These are phyloP conservation scores for Trichoderma afroharzianum DNA, from an alignment of 2,329 filamentous ascomycete genomes.

Conservation along the genomic window DNA sequence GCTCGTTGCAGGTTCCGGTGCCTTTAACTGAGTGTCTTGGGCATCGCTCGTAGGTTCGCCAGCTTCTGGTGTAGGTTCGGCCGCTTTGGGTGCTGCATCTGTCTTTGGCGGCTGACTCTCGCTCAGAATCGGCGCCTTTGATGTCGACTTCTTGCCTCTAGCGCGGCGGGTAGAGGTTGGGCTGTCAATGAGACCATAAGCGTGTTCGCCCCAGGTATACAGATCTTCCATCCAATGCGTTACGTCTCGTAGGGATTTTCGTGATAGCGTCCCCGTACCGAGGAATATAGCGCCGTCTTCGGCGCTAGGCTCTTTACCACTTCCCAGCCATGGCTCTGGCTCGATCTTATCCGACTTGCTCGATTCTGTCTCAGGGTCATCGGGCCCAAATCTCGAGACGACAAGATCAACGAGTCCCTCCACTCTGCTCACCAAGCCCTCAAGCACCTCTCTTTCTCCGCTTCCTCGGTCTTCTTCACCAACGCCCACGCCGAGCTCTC, in stretches of 20 bases:
- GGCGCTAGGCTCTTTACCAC: conserved; percentile 61
- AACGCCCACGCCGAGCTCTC: conserved; percentile 89
- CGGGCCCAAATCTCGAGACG: conserved; percentile 77
- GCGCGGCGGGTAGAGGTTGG: conserved; percentile 62
- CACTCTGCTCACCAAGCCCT: conserved; percentile 76
- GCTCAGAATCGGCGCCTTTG: conserved; percentile 16
- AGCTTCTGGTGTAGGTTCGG: neutral
- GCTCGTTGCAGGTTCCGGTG: neutral
- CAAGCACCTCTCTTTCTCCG: conserved; percentile 86
- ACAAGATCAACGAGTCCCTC: conserved; percentile 85
- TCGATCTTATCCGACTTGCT: conserved; percentile 23
- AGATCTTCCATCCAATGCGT: conserved; percentile 86
- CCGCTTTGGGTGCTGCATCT: neutral
- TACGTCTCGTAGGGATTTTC: conserved; percentile 66
- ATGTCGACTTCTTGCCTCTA: conserved; percentile 34
- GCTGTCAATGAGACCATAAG: conserved; percentile 81
- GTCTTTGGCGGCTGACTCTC: conserved; percentile 8
- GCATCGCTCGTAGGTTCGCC: neutral
- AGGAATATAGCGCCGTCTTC: conserved; percentile 86
- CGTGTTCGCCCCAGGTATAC: conserved; percentile 76
- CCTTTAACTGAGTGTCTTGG: neutral
- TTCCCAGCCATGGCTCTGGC: conserved; percentile 64
- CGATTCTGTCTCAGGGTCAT: conserved; percentile 29
- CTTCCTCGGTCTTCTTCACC: conserved; percentile 95
- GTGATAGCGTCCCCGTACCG: conserved; percentile 70